phyloP scores from a whole-genome alignment of 495 filamentous ascomycete genomes.

The Aspergillus homomorphus region DNA sequence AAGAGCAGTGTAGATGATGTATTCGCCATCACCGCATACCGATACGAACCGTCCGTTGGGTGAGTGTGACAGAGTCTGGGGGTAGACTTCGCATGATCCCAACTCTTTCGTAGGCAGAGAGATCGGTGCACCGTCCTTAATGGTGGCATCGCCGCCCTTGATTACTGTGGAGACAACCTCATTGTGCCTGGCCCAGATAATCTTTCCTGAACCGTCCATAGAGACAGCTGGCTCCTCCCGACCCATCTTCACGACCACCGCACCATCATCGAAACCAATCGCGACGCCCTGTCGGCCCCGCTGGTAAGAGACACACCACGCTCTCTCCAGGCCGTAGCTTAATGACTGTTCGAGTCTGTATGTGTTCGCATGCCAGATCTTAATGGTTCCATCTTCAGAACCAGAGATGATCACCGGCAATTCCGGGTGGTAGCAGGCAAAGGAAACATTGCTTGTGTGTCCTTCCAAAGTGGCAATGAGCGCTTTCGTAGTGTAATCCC shows the following conservation, averaged over 20 bases:
- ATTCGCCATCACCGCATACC: conserved; percentile 95
- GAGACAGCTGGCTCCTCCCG: conserved; percentile 95
- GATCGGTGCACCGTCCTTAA: conserved; percentile 88
- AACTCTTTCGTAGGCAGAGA: conserved; percentile 88
- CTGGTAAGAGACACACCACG: conserved; percentile 97
- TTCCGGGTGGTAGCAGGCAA: conserved; percentile 97
- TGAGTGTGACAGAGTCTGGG: conserved; percentile 90
- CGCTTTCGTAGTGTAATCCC: conserved; percentile 98
- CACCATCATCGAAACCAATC: conserved; percentile 96
- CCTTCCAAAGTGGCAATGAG: conserved; percentile 95
- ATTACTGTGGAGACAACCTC: conserved; percentile 93
- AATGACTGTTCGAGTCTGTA: conserved; percentile 94
- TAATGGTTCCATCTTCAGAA: conserved; percentile 95
- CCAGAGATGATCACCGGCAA: conserved; percentile 98
- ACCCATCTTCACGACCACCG: conserved; percentile 96
- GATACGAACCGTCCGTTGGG: conserved; percentile 96
- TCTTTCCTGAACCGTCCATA: conserved; percentile 93
- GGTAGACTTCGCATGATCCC: conserved; percentile 94
- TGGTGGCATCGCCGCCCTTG: conserved; percentile 76
- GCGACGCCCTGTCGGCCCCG: conserved; percentile 89
- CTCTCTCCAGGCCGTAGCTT: conserved; percentile 91
- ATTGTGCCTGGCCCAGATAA: conserved; percentile 92
- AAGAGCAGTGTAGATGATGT: conserved; percentile 96
- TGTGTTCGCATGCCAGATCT: conserved; percentile 98
- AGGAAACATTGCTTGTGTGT: conserved; percentile 98